Conservation (phyloP, 306 rosid genomes). For the Pyrus bretschneideri region DNA sequence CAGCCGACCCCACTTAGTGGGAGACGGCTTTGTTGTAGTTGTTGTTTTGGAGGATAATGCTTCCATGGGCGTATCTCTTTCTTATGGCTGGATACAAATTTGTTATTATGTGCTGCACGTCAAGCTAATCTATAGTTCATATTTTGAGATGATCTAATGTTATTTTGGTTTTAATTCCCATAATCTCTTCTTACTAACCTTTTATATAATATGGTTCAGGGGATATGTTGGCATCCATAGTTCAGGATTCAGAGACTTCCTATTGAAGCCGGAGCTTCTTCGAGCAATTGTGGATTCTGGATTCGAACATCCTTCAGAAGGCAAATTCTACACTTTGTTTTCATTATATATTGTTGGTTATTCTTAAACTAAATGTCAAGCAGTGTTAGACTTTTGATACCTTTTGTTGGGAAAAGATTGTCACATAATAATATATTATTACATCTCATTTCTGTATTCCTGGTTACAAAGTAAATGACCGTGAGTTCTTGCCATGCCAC, state of each 20-base stretch:
- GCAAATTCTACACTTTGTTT: constrained; percentile 32
- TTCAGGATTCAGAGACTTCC: constrained; percentile 76
- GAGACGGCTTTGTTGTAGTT: too few species aligned
- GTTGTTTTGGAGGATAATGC: neutral
- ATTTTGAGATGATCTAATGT: neutral
- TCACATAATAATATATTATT: neutral
- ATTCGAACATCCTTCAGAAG: constrained; percentile 85
- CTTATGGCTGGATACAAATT: neutral
- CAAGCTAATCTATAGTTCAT: neutral
- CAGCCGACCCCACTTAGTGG: too few species aligned
- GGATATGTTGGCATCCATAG: constrained; percentile 82
- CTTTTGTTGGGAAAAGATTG: neutral
- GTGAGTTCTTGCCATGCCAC: neutral
- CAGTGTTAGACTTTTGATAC: neutral
- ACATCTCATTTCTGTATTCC: neutral
- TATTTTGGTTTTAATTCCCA: neutral
- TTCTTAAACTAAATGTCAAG: neutral
- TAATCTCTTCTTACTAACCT: neutral
- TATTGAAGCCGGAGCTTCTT: constrained; percentile 80
- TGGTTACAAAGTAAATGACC: neutral
- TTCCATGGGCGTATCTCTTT: neutral
- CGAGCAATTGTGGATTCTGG: constrained; percentile 78
- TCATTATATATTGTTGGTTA: neutral
- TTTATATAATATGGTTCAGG: constrained; percentile 29
- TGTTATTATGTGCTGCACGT: neutral